Base-by-base conservation (phyloP, 2,329 filamentous ascomycete genomes). In the Nemania abortiva region DNA sequence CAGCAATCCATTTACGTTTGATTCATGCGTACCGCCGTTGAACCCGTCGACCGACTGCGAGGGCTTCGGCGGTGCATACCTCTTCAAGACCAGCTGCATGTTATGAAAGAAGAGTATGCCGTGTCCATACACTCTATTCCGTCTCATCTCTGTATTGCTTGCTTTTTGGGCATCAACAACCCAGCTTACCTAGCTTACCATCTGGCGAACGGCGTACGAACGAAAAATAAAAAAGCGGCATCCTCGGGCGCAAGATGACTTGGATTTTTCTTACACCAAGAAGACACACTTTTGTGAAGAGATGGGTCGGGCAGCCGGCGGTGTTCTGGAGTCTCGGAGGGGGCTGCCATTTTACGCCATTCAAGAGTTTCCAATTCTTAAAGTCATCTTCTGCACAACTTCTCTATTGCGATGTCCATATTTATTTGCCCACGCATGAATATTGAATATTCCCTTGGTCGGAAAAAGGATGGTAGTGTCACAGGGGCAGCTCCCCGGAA, bases 131-230 rank as follows among this genome's bases (percentile, higher is more conserved):
- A 66, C 63, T 73, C 73, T 72, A 72, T 75, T 73, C 65, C 69
- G 68, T 70, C 71, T 74, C 70, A 70, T 73, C 71, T 76, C 68
- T 74, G 73, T 72, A 77, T 74, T 74, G 71, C 74, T 73, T 74
- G 70, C 74, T 74, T 74, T 72, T 71, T 69, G 72, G 72, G 70
- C 73, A 75, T 74, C 72, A 71, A 74, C 65, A 72, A n/a, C 72
- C 75, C 77, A 75, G 75, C 75, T 79, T 76, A 56, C 74, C 75
- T 77, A 75, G 75, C 75, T 79, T 76, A 59, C 74, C 75, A 77
- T 71, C 73, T 74, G 81, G 81, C 80, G 81, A 82, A 82, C 76
- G 81, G 81, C 80, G 81, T 79, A 82, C 78, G 77, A 80, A 79
- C 72, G 76, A 78, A 80, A 78, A 80, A 73, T 60, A 61, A 70